Evolutionary conservation across 208 protist species (phyloP), one percentile per base, ranked within the genome.

Genomic region (Trypanosoma conorhini): DNA sequence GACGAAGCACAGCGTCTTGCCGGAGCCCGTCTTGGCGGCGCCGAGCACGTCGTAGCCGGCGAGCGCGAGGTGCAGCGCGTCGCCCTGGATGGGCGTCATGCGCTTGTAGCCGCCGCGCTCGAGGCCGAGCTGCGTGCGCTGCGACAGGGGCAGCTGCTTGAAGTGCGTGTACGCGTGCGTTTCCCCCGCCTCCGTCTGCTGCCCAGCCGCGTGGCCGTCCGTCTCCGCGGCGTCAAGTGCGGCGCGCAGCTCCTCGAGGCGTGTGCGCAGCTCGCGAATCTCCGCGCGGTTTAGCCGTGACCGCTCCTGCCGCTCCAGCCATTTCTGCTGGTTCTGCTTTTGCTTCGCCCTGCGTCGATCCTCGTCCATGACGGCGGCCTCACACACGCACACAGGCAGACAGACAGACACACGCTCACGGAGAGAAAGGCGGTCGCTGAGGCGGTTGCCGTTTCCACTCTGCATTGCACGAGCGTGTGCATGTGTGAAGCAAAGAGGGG

Each of bases 1-100:
- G 26, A 99, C 82, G 70, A 99, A 99, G 28, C 98, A 98, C 8
- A 99, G 84, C 13, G 99, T 99, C 82, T 99, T 99, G 73, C 98
- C 98, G 1, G 94, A 98, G 62, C 98, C 98, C 10, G 98, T 99
- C 74, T 97, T 98, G 21, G 99, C 98, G 15, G 98, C 98, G 31
- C 97, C 99, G n/a, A 99, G 90, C 28, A 99, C 91, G 77, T 99
- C 98, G 31, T 91, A 81, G 0, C 98, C 98, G 2, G 89, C 89
- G 8, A 99, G 82, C 0, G 98, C 91, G 35, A 98, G 87, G 33
- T 96, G 97, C 21, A 99, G 86, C 3, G 98, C 80, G 56, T 97
- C 92, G 33, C 82, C 76, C 81, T 99, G 99, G 67, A 99, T 98
- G 13, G 95, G 92, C 17, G 98, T 99, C 87, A 99, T 92, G 48